phyloP scores from a whole-genome alignment of 1,284 basidiomycete species.

The Trichosporon sp. region DNA sequence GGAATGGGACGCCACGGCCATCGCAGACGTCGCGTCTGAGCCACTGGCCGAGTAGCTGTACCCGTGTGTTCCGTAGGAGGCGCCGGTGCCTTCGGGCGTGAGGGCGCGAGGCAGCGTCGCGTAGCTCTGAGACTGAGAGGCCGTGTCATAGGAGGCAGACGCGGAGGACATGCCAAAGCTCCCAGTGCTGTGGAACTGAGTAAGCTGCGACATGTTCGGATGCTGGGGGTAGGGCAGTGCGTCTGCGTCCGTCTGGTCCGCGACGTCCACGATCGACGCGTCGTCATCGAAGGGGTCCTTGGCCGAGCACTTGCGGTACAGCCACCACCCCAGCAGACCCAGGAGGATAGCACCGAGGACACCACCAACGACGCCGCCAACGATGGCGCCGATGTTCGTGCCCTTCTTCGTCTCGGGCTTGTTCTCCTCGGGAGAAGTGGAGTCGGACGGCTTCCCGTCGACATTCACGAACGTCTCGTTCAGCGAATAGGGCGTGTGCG shows the following conservation, averaged over 20 bases:
- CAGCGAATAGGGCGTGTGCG: background rate
- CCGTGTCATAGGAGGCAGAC: background rate
- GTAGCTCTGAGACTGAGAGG: background rate
- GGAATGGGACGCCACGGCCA: background rate
- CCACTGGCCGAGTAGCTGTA: background rate
- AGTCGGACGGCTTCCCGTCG: background rate
- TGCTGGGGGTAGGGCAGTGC: background rate
- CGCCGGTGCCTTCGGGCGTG: conserved; percentile 2
- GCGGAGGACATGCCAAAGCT: background rate
- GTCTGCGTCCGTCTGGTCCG: background rate
- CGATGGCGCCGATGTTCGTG: conserved; percentile 1
- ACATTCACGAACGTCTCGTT: background rate
- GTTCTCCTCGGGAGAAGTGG: background rate
- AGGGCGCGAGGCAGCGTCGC: background rate
- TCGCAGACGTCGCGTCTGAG: background rate
- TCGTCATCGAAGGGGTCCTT: conserved; percentile 12
- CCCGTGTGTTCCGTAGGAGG: background rate
- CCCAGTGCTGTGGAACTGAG: conserved; percentile 4
- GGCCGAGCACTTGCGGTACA: background rate
- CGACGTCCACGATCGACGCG: background rate
- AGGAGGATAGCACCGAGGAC: background rate
- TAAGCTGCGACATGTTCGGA: conserved; percentile 12
- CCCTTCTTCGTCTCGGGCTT: background rate
- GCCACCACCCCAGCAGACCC: background rate
- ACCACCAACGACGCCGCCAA: conserved; percentile 7